Percentiles rank a stretch among this genome's conserved stretches.
phyloP scores from a whole-genome alignment of 2,329 filamentous ascomycete species.

The Pleochaeta shiraiana region DNA sequence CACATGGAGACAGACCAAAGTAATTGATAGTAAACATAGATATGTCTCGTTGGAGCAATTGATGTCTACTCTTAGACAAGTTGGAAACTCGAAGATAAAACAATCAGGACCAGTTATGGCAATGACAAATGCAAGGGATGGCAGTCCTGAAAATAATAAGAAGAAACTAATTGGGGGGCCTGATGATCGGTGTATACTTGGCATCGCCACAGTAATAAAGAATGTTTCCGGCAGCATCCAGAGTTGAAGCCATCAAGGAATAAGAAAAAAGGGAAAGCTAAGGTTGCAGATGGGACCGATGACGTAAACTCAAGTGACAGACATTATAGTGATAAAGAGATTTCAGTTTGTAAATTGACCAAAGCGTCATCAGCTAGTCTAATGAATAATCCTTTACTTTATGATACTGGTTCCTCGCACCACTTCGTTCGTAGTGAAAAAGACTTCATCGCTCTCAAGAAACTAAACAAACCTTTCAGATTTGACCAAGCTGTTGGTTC shows the following conservation, averaged over 20 bases:
- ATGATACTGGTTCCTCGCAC: background rate
- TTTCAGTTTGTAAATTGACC: background rate
- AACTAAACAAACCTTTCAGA: background rate
- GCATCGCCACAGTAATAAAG: background rate
- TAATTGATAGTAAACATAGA: background rate
- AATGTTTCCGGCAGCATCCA: background rate
- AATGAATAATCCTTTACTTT: constrained; percentile 1
- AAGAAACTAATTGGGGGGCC: background rate
- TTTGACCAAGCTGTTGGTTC: background rate
- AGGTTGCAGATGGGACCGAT: background rate
- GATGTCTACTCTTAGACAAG: background rate
- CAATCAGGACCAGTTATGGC: background rate
- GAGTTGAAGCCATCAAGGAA: background rate
- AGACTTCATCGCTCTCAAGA: background rate
- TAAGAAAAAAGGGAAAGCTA: background rate
- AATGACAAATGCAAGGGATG: background rate
- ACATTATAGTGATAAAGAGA: too few species aligned
- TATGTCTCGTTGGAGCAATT: background rate
- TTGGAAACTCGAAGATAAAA: background rate
- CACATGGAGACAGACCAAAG: background rate
- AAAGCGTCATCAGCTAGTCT: background rate
- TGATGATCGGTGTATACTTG: background rate
- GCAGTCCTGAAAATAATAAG: background rate
- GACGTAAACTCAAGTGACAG: background rate
- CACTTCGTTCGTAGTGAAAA: background rate